Conservation (phyloP, 495 filamentous ascomycete species). For the Tuber umbilicatum region DNA sequence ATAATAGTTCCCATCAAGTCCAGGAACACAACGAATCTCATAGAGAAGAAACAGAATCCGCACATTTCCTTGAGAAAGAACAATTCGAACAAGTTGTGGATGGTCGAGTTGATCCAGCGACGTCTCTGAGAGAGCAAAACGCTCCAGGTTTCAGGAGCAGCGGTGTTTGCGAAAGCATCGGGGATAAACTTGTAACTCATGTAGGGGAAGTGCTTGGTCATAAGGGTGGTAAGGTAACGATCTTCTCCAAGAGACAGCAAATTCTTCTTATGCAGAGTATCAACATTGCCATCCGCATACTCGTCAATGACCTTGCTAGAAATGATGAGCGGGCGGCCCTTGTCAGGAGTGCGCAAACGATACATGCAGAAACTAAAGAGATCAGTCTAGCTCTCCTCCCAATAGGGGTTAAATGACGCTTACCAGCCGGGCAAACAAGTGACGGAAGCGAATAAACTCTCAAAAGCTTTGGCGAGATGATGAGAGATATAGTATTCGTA, state of each 20-base stretch:
- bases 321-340: slow-evolving; percentile 86
- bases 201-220: slow-evolving; percentile 91
- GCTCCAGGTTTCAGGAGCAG: slow-evolving; percentile 86
- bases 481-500: slow-evolving; percentile 98
- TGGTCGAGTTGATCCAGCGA: slow-evolving; percentile 97
- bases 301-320: slow-evolving; percentile 77
- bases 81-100: slow-evolving; percentile 89
- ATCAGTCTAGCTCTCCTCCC: slow-evolving; percentile 40
- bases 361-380: slow-evolving; percentile 91
- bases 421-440: slow-evolving; percentile 98
- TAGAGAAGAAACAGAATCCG: slow-evolving; percentile 98
- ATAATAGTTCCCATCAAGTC: slow-evolving; percentile 92
- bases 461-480: slow-evolving; percentile 87
- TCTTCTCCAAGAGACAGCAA: slow-evolving; percentile 90
- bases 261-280: slow-evolving; percentile 98
- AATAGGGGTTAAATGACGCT: slow-evolving; percentile 43
- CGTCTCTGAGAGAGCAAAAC: slow-evolving; percentile 90
- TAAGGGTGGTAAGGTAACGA: slow-evolving; percentile 92
- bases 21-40: slow-evolving; percentile 95
- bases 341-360: slow-evolving; percentile 84
- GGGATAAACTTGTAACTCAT: slow-evolving; percentile 97
- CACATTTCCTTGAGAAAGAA: slow-evolving; percentile 84
- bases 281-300: slow-evolving; percentile 78
- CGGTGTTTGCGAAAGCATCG: slow-evolving; percentile 84
- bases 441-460: slow-evolving; percentile 89